Evolutionary conservation across 148 eudicot species (phyloP), one percentile per base, ranked within the genome.

Genomic region (Rhododendron ovatum): DNA sequence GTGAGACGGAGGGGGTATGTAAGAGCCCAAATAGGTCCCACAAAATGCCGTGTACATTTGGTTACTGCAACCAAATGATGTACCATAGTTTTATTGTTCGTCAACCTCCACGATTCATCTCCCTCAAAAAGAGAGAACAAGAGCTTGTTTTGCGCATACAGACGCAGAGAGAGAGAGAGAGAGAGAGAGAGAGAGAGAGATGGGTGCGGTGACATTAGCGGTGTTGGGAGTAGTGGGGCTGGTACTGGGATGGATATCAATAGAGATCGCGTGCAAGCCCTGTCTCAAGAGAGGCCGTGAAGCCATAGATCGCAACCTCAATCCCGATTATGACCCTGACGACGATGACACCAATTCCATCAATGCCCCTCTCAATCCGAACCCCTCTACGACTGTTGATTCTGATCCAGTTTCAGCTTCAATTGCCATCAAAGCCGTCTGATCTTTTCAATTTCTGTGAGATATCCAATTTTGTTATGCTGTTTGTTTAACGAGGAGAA

Each of bases 281-380:
- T 96, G 98, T 65, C 98, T 96, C 43, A 95, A 94, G 4, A 90
- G 88, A 83, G 98, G 98, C 78, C 96, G 98, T 13, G 91, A 94
- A 86, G 98, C 98, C 84, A 96, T 96, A 12, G 98, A 96, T 89
- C 95, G 94, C 1, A 91, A 82, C 24, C 95, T 96, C 80, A 92
- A 96, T 63, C 98, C 98, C 35, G 95, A 96, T 84, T 96, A 93
- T 89, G 96, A 94, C 53, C 98, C 98, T 12, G 98, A 96, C 51
- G 98, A 93, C 37, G 91, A 90, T 28, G 76, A 71, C 2, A 73
- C 80, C 61, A 83, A 83, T 61, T 1, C 69, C 78, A 84, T 91
- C 75, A 88, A 89, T 11, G 92, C 91, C 13, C 98, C 98, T 81
- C 94, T 96, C 59, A 90, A 89, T 80, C 91, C 96, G 17, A 55